Base-by-base conservation (phyloP, 73 alveolate species). In the Paramecium caudatum region DNA sequence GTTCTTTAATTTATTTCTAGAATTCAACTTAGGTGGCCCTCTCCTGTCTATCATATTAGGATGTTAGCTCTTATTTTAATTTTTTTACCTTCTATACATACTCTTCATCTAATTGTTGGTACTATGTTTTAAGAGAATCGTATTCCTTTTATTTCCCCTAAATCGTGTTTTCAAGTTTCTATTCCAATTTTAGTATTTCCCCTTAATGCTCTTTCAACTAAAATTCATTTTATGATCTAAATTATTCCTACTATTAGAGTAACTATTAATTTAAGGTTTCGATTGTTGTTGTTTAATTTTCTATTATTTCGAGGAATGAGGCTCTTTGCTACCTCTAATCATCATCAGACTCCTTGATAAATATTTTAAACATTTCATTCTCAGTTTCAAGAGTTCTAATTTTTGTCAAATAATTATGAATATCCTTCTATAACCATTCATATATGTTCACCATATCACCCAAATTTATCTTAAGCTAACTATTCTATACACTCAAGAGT, bases 371-470 rank as follows among this genome's bases (percentile, higher is more conserved):
- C 80, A 55, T 55, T 55, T 55, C 30, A 55, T 55, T 55, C 30
- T 55, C 80, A 23, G 80, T 55, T 55, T 55, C 80, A 10, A 55
- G 30, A 27, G 23, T 43, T 55, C 30, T 1, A 19, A 55, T 55
- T 25, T 55, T 12, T 3, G 23, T 43, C 7, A 55, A 55, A 55
- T 55, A 55, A 55, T 55, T 55, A 4, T 55, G 32, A 7, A 55
- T 55, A 55, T 55, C 80, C 45, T 55, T 55, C 80, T 55, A 27
- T 9, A 55, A 55, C 80, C 80, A 55, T 55, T 55, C 80, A 55
- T 55, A 55, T 2, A 55, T 43, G 30, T 55, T 43, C 9, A 55
- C 80, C 80, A 55, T 55, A 23, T 55, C 80, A 55, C 80, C 30
- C 17, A 55, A 55, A 55, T 55, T 55, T 10, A 55, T 55, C 30